phyloP scores from a whole-genome alignment of 75 land plant genomes.

The Pinus tabuliformis region DNA sequence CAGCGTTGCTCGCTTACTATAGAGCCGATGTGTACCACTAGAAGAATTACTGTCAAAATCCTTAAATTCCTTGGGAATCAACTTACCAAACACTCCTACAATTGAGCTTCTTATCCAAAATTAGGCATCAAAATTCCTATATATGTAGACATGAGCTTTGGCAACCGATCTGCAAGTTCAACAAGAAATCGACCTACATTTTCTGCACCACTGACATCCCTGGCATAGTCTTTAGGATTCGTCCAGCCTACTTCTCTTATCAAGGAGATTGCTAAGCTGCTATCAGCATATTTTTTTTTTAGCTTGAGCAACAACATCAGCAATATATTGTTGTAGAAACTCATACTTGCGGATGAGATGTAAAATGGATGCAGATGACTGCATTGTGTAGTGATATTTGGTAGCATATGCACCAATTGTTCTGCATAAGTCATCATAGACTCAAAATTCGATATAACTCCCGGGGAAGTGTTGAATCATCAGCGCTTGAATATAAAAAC shows the following conservation, averaged over 20 bases:
- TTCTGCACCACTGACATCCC: slow-evolving; percentile 84
- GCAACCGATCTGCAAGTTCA: slow-evolving; percentile 82
- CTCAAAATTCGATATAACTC: too few species aligned
- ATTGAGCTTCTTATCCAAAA: slow-evolving; percentile 93
- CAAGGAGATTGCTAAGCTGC: slow-evolving; percentile 67
- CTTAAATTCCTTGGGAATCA: slow-evolving; percentile 75
- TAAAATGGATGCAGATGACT: slow-evolving; percentile 80
- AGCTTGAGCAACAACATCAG: slow-evolving; percentile 71
- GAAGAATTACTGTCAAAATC: slow-evolving; percentile 65
- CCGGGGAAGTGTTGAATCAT: too few species aligned
- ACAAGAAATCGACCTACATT: slow-evolving; percentile 87
- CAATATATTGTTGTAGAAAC: slow-evolving; percentile 59
- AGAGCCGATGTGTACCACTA: slow-evolving; percentile 57
- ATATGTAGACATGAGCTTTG: slow-evolving; percentile 80
- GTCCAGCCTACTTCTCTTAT: slow-evolving; percentile 84
- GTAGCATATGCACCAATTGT: slow-evolving; percentile 76
- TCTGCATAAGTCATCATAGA: slow-evolving; percentile 70
- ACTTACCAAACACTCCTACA: slow-evolving; percentile 84
- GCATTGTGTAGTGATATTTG: slow-evolving; percentile 62
- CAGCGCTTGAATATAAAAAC: too few species aligned
- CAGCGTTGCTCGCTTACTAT: slow-evolving; percentile 98
- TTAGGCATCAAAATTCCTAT: slow-evolving; percentile 86
- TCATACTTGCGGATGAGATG: slow-evolving; percentile 85
- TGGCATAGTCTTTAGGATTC: slow-evolving; percentile 79
- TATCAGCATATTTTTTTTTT: slow-evolving; percentile 72